Evolutionary conservation across 257 asterid species (phyloP).

Genomic region (Solanum paucissectum): DNA sequence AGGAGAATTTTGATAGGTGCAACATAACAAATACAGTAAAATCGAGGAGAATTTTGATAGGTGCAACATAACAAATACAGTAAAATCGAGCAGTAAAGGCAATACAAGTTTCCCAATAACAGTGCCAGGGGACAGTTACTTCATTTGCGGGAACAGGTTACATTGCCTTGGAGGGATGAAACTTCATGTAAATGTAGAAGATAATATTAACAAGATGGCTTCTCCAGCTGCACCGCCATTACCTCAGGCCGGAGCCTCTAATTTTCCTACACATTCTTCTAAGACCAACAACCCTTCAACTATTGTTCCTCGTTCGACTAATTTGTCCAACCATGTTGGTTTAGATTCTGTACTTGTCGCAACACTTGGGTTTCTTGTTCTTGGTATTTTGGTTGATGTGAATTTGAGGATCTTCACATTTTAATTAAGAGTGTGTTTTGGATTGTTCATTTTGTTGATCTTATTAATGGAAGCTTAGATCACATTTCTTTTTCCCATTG

Average conservation of each 20-base stretch:
- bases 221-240: constrained; percentile 23
- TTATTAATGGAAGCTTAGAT: too few species aligned
- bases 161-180: constrained; percentile 83
- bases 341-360: neutral
- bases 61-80: too few species aligned
- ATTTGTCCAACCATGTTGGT: neutral
- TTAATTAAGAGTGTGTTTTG: too few species aligned
- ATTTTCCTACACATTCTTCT: constrained; percentile 7
- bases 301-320: constrained; percentile 13
- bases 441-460: too few species aligned
- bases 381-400: too few species aligned
- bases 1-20: constrained; percentile 10
- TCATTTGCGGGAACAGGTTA: constrained; percentile 54
- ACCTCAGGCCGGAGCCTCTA: constrained; percentile 22
- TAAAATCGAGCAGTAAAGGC: constrained; percentile 50
- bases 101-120: constrained; percentile 43
- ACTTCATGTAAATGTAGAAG: constrained; percentile 34
- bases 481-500: too few species aligned
- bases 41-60: too few species aligned
- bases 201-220: neutral
- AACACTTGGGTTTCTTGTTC: constrained; percentile 10
- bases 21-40: constrained; percentile 54
- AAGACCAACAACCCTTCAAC: constrained; percentile 10
- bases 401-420: too few species aligned
- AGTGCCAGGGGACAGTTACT: constrained; percentile 41